phyloP scores from a whole-genome alignment of 345 rosid genomes.

The Salix koriyanagi region DNA sequence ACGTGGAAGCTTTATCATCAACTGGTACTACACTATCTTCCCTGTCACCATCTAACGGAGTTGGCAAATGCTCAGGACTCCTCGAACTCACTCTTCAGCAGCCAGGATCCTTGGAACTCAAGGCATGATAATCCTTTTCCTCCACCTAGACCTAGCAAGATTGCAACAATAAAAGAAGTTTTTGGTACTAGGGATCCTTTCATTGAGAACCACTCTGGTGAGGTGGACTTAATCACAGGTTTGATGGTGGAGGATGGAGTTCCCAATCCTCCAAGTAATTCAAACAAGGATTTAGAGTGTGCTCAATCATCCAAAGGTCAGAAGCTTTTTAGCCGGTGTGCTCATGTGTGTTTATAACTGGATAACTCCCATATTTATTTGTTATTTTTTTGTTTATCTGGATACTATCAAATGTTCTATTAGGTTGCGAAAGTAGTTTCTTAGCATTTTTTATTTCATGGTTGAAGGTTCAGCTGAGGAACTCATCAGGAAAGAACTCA shows the following conservation, averaged over 20 bases:
- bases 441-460: slow-evolving; percentile 8
- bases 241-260: slow-evolving; percentile 29
- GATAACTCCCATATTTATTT: not conserved
- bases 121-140: slow-evolving; percentile 44
- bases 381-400: not conserved
- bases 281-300: slow-evolving; percentile 35
- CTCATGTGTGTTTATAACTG: not conserved
- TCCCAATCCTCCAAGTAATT: slow-evolving; percentile 25
- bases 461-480: slow-evolving; percentile 46
- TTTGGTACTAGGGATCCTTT: slow-evolving; percentile 38
- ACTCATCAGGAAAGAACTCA: slow-evolving; percentile 57
- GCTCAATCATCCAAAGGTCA: slow-evolving; percentile 42
- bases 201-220: slow-evolving; percentile 26
- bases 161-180: slow-evolving; percentile 38
- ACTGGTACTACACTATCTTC: slow-evolving; percentile 18
- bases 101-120: slow-evolving; percentile 66
- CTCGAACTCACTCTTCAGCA: slow-evolving; percentile 55
- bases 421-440: not conserved
- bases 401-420: not conserved
- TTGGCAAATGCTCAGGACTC: slow-evolving; percentile 43
- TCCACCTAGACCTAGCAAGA: slow-evolving; percentile 58
- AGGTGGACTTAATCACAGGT: slow-evolving; percentile 25
- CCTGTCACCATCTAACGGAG: slow-evolving; percentile 21
- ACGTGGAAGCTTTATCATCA: slow-evolving; percentile 24
- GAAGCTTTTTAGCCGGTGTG: not conserved